Percentiles rank a stretch among this genome's conserved stretches.
phyloP scores from a whole-genome alignment of 306 rosid genomes.

The Quillaja saponaria region DNA sequence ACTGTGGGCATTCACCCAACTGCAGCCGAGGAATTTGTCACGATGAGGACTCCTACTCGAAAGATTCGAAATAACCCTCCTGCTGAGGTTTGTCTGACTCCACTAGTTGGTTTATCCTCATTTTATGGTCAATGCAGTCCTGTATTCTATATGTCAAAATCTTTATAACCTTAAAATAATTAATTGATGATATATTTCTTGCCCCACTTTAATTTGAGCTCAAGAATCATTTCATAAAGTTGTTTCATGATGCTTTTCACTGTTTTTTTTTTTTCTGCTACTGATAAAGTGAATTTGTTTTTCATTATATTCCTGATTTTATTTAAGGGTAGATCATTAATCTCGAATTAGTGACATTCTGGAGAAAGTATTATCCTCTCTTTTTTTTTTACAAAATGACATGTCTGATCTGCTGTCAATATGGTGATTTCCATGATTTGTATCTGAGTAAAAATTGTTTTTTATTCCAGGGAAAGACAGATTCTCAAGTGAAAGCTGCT shows the following conservation, averaged over 20 bases:
- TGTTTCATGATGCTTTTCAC: background rate
- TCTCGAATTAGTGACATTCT: background rate
- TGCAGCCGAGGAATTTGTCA: slow-evolving; percentile 92
- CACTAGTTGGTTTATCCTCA: slow-evolving; percentile 1
- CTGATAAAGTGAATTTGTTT: slow-evolving; percentile 8
- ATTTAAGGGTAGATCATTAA: background rate
- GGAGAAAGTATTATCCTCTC: background rate
- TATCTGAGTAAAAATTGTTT: background rate
- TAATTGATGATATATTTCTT: background rate
- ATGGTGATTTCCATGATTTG: background rate
- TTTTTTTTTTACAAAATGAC: background rate
- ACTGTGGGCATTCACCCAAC: slow-evolving; percentile 95
- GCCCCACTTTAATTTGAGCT: background rate
- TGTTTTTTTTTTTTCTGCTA: slow-evolving; percentile 8
- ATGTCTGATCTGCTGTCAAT: background rate
- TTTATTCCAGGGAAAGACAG: slow-evolving; percentile 54
- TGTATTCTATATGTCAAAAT: background rate
- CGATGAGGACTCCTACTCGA: slow-evolving; percentile 87
- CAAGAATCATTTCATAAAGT: background rate
- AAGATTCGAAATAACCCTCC: slow-evolving; percentile 56
- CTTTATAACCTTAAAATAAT: background rate
- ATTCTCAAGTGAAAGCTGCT: slow-evolving; percentile 59
- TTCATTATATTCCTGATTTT: no score
- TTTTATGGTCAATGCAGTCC: background rate
- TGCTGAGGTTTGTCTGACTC: slow-evolving; percentile 57